These are phyloP conservation scores for Chrysanthemum lavandulifolium DNA, from an alignment of 129 eudicot species.

Conservation along the genomic window DNA sequence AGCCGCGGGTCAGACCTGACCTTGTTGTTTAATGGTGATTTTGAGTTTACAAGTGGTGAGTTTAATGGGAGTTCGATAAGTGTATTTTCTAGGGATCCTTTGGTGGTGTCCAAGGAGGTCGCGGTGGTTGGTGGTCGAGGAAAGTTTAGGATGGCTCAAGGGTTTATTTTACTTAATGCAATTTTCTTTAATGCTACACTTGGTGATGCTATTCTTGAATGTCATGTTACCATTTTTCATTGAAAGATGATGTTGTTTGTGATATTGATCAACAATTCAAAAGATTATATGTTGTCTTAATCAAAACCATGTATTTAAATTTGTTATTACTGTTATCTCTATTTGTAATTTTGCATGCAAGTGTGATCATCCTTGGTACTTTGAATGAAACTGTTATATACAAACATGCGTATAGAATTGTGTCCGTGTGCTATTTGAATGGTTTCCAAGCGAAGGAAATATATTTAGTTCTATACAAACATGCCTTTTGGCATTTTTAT, in stretches of 20 bases:
- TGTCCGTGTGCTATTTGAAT: too few species aligned
- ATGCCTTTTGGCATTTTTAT: too few species aligned
- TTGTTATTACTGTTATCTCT: too few species aligned
- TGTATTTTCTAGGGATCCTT: constrained; percentile 40
- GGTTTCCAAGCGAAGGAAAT: too few species aligned
- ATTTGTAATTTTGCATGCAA: too few species aligned
- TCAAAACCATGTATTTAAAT: too few species aligned
- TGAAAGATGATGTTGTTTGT: not conserved
- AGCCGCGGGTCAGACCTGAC: constrained; percentile 37
- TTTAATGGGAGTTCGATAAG: constrained; percentile 54
- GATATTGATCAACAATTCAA: too few species aligned
- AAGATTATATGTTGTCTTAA: too few species aligned
- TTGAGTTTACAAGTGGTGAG: constrained; percentile 46
- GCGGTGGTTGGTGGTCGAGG: constrained; percentile 61
- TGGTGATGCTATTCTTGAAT: constrained; percentile 40
- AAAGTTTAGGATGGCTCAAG: constrained; percentile 48
- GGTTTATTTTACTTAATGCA: constrained; percentile 24
- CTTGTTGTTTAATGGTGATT: constrained; percentile 38
- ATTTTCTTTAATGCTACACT: constrained; percentile 16
- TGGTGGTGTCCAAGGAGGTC: constrained; percentile 35
- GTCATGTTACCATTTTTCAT: constrained; percentile 34
- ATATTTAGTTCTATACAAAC: too few species aligned
- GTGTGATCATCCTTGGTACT: too few species aligned
- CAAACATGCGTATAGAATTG: too few species aligned
- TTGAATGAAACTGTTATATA: too few species aligned